phyloP scores from a whole-genome alignment of 1,139 yeast species.

The Magnusiomyces suaveolens region DNA sequence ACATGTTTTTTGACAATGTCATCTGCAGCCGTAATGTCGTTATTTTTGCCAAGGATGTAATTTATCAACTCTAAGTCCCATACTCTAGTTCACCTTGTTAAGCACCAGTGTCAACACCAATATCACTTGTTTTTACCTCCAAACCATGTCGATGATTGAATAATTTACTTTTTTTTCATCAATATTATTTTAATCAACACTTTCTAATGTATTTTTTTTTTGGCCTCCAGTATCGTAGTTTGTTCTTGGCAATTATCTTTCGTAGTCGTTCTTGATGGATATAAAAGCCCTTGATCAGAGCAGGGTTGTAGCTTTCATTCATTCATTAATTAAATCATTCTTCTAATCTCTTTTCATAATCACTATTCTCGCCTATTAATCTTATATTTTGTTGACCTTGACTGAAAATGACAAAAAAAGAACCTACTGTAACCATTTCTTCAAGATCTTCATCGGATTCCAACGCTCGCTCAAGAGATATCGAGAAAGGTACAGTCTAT shows the following conservation, averaged over 20 bases:
- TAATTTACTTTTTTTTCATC: too few species aligned
- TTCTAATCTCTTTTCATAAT: too few species aligned
- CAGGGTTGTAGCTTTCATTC: background rate
- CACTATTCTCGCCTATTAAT: background rate
- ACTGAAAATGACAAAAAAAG: background rate
- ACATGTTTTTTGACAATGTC: too few species aligned
- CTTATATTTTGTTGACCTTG: too few species aligned
- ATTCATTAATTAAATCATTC: background rate
- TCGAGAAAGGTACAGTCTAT: background rate
- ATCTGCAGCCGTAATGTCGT: background rate
- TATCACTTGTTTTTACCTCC: too few species aligned
- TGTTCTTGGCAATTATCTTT: background rate
- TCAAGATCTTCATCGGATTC: background rate
- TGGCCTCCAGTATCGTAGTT: too few species aligned
- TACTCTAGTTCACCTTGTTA: too few species aligned
- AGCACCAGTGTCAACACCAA: too few species aligned
- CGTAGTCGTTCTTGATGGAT: background rate
- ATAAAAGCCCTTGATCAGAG: background rate
- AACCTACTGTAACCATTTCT: background rate
- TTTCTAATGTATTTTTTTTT: too few species aligned
- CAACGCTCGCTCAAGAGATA: background rate
- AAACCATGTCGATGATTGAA: too few species aligned
- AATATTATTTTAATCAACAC: background rate
- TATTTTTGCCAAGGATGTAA: background rate
- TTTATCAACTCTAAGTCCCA: background rate